Conservation (phyloP, 768 basidiomycete genomes). For the Pleurotus tuoliensis region DNA sequence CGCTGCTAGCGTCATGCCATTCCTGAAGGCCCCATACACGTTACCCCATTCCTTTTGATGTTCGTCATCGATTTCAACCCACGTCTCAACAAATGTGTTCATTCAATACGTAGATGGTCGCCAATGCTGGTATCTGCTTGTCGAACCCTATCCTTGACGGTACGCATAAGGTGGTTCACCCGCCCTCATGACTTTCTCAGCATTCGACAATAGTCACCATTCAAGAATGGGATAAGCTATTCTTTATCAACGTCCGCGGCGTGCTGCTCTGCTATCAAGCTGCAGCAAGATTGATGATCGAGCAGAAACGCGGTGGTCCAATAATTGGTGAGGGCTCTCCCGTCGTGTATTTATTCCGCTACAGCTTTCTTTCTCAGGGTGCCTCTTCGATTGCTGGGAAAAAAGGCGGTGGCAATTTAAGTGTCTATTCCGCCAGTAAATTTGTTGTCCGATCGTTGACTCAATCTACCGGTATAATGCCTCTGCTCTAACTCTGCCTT, state of each 20-base stretch:
- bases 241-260: constrained; percentile 36
- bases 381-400: constrained; percentile 29
- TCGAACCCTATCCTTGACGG: constrained; percentile 16
- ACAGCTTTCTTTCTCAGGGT: constrained; percentile 15
- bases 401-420: constrained; percentile 17
- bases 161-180: constrained; percentile 3
- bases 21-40: too few species aligned
- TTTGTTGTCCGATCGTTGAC: constrained; percentile 39
- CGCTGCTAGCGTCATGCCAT: too few species aligned
- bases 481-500: background rate
- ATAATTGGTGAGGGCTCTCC: constrained; percentile 27
- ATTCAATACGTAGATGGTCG: constrained; percentile 26
- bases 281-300: constrained; percentile 40
- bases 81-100: background rate
- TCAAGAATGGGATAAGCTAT: constrained; percentile 26
- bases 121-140: constrained; percentile 26
- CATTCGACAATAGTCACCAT: constrained; percentile 20
- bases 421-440: constrained; percentile 33
- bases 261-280: constrained; percentile 37
- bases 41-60: too few species aligned
- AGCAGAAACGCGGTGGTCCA: constrained; percentile 36
- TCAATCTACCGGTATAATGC: constrained; percentile 29
- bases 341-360: background rate
- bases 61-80: background rate
- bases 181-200: too few species aligned